Percentiles rank a stretch among this genome's conserved stretches.
These are phyloP conservation scores for Cadophora gregata DNA, from an alignment of 2,329 filamentous ascomycete genomes.

Conservation along the genomic window DNA sequence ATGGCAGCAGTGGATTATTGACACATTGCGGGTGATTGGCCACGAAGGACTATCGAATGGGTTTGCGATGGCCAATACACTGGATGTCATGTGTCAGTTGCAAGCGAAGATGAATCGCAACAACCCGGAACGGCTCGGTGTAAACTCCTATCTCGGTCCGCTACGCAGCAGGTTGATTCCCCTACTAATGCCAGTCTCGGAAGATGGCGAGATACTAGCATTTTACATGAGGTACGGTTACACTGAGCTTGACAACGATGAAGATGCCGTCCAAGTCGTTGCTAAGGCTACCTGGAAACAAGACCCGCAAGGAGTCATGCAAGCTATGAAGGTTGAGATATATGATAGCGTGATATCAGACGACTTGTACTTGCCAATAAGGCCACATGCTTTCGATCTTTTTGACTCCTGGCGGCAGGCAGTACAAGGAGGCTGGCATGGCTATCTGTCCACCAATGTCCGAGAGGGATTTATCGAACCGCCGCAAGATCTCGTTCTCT, in stretches of 20 bases:
- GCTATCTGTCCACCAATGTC: constrained; percentile 28
- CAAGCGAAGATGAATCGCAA: constrained; percentile 16
- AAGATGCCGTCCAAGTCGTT: constrained; percentile 26
- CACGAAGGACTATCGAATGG: constrained; percentile 33
- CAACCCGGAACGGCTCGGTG: neutral
- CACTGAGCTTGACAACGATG: constrained; percentile 21
- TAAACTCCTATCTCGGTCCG: constrained; percentile 22
- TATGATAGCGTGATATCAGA: constrained; percentile 24
- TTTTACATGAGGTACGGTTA: constrained; percentile 31
- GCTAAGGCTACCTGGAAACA: constrained; percentile 33
- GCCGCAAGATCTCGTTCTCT: neutral
- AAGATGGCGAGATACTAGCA: constrained; percentile 19
- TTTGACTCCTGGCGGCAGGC: constrained; percentile 31
- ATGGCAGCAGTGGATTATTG: constrained; percentile 33
- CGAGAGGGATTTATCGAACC: constrained; percentile 22
- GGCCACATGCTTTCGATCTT: constrained; percentile 22
- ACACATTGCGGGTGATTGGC: constrained; percentile 27
- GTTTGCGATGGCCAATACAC: constrained; percentile 26
- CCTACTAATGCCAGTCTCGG: constrained; percentile 29
- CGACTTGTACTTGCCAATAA: neutral
- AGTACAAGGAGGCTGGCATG: constrained; percentile 34
- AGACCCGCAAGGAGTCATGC: constrained; percentile 20
- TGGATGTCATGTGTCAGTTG: constrained; percentile 30
- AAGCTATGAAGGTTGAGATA: constrained; percentile 24
- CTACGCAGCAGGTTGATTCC: constrained; percentile 30